Base-by-base conservation (phyloP, 2,329 filamentous ascomycete genomes). In the Penicillium fuscoglaucum region DNA sequence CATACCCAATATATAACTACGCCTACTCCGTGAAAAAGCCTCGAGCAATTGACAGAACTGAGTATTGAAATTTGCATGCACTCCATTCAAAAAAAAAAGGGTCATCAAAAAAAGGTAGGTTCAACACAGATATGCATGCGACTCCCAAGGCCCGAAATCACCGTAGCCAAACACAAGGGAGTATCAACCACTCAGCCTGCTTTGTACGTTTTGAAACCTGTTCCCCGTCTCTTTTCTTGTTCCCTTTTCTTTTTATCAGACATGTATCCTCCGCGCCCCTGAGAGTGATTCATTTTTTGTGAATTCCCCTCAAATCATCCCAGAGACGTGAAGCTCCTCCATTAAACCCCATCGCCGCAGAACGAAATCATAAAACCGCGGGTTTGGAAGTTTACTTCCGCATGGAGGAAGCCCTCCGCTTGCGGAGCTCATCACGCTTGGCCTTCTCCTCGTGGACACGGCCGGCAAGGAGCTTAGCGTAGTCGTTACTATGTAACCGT, bases 351-450 rank as follows among this genome's bases (percentile, higher is more conserved):
- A 59, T 50, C 67, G 66, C 65, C 66, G 65, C 66, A 69, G 65
- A 70, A 70, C 67, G 66, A 68, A 66, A 66, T 70, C 64, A 67
- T 68, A 55, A 67, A 60, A 65, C 61, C 61, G 61, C 58, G 58
- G 63, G 57, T 57, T 15, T 46, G 52, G 55, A 61, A 55, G 76
- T 84, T 83, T 91, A 92, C 80, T 85, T 85, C 84, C 93, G 93
- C 89, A 96, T 91, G 76, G 93, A 97, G 80, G 90, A 96, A 74
- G 93, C 93, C 79, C 95, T 88, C 80, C 95, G 89, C 92, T 98
- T 98, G 85, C 92, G 91, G 80, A 89, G 84, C 83, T 98, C 93
- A 73, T 88, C 88, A 85, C 95, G 93, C 82, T 89, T 88, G 78
- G 90, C 84, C 87, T 97, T 96, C 84, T 92, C 90, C 85, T 99